Conservation (phyloP, 768 basidiomycete species). For the Lactarius hengduanensis region DNA sequence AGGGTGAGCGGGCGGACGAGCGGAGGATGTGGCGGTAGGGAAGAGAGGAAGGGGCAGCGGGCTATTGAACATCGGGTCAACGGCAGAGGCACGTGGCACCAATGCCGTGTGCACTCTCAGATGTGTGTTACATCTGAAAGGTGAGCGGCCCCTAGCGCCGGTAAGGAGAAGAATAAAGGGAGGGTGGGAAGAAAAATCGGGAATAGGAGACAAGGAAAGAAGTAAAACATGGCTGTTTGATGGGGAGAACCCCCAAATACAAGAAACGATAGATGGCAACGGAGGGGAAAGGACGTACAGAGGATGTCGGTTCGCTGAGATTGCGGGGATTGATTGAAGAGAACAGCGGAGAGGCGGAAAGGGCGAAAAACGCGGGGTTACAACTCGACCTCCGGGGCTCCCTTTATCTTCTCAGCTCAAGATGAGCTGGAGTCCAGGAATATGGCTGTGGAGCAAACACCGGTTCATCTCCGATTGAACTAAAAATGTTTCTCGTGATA, state of each 20-base stretch:
- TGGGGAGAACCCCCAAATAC: background rate
- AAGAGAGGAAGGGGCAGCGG: slow-evolving; percentile 27
- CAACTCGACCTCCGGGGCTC: slow-evolving; percentile 26
- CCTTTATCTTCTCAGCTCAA: slow-evolving; percentile 24
- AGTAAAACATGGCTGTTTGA: background rate
- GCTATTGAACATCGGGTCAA: slow-evolving; percentile 21
- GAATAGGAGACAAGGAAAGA: background rate
- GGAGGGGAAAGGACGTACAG: slow-evolving; percentile 23
- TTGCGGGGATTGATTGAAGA: slow-evolving; percentile 27
- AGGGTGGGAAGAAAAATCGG: background rate
- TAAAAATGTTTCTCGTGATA: slow-evolving; percentile 6
- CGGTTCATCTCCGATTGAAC: slow-evolving; percentile 20
- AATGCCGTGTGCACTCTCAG: slow-evolving; percentile 17
- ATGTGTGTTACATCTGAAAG: background rate
- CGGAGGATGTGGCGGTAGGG: slow-evolving; percentile 28
- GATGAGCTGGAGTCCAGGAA: background rate
- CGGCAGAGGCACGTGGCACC: slow-evolving; percentile 26
- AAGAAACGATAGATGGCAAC: slow-evolving; percentile 3
- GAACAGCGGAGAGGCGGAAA: slow-evolving; percentile 30
- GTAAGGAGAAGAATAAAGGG: slow-evolving; percentile 4
- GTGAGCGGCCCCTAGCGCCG: slow-evolving; percentile 24
- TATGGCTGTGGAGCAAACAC: background rate
- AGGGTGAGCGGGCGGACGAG: slow-evolving; percentile 16
- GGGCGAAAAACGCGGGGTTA: slow-evolving; percentile 29
- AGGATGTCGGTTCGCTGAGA: slow-evolving; percentile 28